Base-by-base conservation (phyloP, 2,329 filamentous ascomycete species). In the Aspergillus sp. region DNA sequence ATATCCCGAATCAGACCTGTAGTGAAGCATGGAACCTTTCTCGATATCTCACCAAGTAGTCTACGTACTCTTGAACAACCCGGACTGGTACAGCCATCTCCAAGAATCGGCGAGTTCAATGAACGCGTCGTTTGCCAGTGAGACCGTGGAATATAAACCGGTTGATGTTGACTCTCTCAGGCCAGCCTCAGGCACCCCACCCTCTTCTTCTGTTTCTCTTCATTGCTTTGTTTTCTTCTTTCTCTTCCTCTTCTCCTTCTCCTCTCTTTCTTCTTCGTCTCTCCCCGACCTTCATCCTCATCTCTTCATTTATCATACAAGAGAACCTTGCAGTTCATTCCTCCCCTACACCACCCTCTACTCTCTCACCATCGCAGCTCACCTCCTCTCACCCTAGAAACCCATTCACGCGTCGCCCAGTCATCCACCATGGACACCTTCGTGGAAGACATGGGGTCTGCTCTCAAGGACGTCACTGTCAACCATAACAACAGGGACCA, bases 381-480 rank as follows among this genome's bases (percentile, higher is more conserved):
- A 14, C 14, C 31, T 16, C 32, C 21, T n/a, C 17, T 31, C 4
- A 13, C 20, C 11, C 38, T 29, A 29, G 7, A 29, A 10, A 6
- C 11, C 4, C 25, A 29, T 11, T 7, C 11, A 29, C 25, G 9
- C 25, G 25, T 29, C 21, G 25, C 25, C 25, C 25, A 29, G 10
- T 9, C 14, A 38, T 36, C 25, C 14, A 60, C 29, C 45, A 64
- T 62, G 58, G 53, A 53, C 34, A 56, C 20, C 47, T 66, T 64
- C 34, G 54, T 59, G 7, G 55, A 60, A 0, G 58, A 57, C 11
- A 60, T 67, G 55, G 54, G 50, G 38, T 55, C 49, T n/a, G 61
- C 58, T 13, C 59, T 68, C 44, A 46, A 60, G 3, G 63, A 64
- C 10, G 50, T 57, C 7, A 51, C 57, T 13, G 17, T 13, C 1